Conservation (phyloP, 768 basidiomycete species). For the Russula lepida region DNA sequence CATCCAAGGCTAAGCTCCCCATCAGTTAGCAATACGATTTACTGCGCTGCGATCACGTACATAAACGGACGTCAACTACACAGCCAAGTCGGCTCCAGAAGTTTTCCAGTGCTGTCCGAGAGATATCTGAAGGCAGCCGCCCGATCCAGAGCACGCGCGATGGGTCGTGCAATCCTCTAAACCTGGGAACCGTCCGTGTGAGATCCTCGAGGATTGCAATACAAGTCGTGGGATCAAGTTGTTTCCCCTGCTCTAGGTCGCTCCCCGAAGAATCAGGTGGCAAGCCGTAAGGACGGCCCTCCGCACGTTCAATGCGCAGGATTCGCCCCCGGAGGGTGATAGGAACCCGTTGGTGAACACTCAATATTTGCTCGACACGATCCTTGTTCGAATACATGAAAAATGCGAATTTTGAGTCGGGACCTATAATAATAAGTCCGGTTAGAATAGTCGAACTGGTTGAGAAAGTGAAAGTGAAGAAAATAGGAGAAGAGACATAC, state of each 20-base stretch:
- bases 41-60: not conserved
- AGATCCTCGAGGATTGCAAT: not conserved
- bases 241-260: not conserved
- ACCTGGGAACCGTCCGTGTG: not conserved
- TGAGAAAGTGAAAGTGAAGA: too few relatives aligned
- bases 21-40: not conserved
- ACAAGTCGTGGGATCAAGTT: not conserved
- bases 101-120: not conserved
- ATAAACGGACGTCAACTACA: constrained; percentile 12
- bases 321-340: not conserved
- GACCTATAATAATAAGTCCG: not conserved
- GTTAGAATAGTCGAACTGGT: not conserved
- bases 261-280: not conserved
- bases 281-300: not conserved
- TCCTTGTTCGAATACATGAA: constrained; percentile 2
- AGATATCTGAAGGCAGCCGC: not conserved
- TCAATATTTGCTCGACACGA: not conserved
- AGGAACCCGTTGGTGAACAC: constrained; percentile 3
- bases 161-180: not conserved
- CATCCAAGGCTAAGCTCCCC: not conserved
- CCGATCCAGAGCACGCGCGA: constrained; percentile 15
- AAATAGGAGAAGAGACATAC: not conserved
- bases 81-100: constrained; percentile 18
- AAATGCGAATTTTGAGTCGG: constrained; percentile 10
- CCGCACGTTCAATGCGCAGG: constrained; percentile 1